A percentile compares a stretch with the other conserved stretches of the same genome.
Evolutionary conservation across 179 eudicot genomes (phyloP).

Genomic region (Heliamphora pulchella): DNA sequence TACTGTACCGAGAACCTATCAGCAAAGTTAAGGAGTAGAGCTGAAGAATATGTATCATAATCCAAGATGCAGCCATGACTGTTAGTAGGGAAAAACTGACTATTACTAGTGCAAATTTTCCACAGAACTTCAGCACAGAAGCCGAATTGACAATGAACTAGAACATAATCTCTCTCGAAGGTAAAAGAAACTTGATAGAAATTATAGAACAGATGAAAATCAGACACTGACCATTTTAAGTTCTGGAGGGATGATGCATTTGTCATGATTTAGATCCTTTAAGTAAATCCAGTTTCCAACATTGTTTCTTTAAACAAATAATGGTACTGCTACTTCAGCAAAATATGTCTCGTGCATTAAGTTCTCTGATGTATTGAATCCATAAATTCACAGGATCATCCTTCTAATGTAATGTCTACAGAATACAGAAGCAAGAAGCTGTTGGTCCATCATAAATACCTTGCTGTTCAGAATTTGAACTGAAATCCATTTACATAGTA

Average conservation of each 20-base stretch:
- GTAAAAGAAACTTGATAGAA: neutral
- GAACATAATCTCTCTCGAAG: neutral
- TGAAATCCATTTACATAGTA: conserved; percentile 12
- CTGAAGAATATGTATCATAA: conserved; percentile 2
- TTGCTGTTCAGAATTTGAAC: conserved; percentile 9
- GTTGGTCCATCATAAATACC: neutral
- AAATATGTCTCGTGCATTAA: neutral
- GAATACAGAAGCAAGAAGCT: neutral
- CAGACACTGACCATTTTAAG: neutral
- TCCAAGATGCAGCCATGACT: neutral
- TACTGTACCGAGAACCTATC: conserved; percentile 1
- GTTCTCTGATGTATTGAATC: neutral
- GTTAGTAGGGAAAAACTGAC: neutral
- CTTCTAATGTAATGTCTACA: neutral
- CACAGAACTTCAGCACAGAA: neutral
- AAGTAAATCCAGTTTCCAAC: too few species aligned
- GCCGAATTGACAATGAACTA: neutral
- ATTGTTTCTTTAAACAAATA: neutral
- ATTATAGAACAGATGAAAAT: neutral
- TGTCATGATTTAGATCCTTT: neutral
- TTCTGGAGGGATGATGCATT: neutral
- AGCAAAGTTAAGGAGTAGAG: neutral
- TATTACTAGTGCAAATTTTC: conserved; percentile 1
- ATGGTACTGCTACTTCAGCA: neutral
- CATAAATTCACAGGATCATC: neutral